Evolutionary conservation across 2,329 filamentous ascomycete genomes (phyloP).

Genomic region (Pseudocercospora eumusae): DNA sequence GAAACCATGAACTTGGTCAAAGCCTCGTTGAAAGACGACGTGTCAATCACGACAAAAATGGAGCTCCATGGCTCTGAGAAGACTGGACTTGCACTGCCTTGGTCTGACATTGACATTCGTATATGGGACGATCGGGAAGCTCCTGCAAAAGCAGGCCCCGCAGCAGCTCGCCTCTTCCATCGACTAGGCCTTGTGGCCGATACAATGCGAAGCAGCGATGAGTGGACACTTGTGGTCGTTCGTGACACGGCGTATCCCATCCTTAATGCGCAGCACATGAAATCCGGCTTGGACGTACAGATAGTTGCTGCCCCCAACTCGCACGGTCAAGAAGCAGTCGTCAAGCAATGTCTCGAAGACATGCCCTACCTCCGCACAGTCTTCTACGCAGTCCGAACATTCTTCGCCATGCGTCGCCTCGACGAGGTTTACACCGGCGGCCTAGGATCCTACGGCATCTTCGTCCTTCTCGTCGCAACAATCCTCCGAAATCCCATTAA

Average conservation of each 20-base stretch:
- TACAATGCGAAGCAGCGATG: constrained; percentile 8
- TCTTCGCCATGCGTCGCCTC: constrained; percentile 54
- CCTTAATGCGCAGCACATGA: constrained; percentile 46
- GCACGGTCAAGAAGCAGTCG: constrained; percentile 45
- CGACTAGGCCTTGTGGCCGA: not conserved
- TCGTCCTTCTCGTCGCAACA: constrained; percentile 60
- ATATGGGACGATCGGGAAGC: constrained; percentile 37
- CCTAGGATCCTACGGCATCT: constrained; percentile 56
- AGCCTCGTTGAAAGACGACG: constrained; percentile 30
- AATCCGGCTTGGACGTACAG: constrained; percentile 55
- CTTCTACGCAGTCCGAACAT: constrained; percentile 53
- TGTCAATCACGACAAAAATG: constrained; percentile 26
- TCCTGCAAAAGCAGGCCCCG: constrained; percentile 7
- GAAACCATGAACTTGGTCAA: constrained; percentile 37
- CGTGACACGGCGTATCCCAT: constrained; percentile 45
- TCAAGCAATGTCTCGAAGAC: constrained; percentile 51
- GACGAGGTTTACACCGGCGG: constrained; percentile 52
- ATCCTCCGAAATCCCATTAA: constrained; percentile 36
- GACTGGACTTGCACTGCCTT: constrained; percentile 54
- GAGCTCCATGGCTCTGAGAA: constrained; percentile 57
- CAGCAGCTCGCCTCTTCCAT: constrained; percentile 8
- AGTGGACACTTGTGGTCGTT: not conserved
- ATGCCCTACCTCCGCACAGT: constrained; percentile 53
- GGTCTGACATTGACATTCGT: constrained; percentile 58
- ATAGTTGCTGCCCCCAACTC: constrained; percentile 52